Conservation (phyloP, 2,329 filamentous ascomycete genomes). For the Aspergillus tubingensis region DNA sequence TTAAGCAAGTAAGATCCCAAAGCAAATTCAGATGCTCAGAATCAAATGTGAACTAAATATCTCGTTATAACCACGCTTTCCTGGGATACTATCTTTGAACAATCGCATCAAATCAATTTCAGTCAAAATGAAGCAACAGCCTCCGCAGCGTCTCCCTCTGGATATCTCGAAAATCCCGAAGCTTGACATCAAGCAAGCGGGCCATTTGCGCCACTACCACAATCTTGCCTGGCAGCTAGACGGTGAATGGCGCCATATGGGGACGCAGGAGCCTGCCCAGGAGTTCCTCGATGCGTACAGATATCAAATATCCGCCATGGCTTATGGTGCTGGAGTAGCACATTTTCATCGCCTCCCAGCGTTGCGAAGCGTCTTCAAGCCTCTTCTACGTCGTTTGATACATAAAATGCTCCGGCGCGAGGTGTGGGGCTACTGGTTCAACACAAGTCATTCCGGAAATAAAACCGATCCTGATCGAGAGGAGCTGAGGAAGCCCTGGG, state of each 20-base stretch:
- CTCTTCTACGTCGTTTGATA: conserved; percentile 39
- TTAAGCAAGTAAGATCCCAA: no score
- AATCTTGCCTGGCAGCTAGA: background rate
- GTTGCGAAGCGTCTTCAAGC: conserved; percentile 37
- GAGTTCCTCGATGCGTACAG: conserved; percentile 37
- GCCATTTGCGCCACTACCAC: background rate
- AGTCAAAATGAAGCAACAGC: background rate
- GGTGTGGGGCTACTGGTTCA: conserved; percentile 50
- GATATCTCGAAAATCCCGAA: background rate
- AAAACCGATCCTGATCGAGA: conserved; percentile 39
- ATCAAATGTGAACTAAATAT: no score
- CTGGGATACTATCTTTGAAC: no score
- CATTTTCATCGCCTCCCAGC: conserved; percentile 45
- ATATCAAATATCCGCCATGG: conserved; percentile 47
- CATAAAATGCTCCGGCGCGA: conserved; percentile 46
- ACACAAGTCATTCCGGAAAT: conserved; percentile 38
- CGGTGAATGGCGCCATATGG: background rate
- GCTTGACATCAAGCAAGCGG: background rate
- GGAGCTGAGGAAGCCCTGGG: conserved; percentile 46
- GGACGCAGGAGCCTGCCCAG: conserved; percentile 37
- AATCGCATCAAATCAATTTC: no score
- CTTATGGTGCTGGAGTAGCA: conserved; percentile 39
- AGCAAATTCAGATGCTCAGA: no score
- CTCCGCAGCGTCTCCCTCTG: background rate
- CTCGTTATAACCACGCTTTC: no score